These are phyloP conservation scores for Alternaria consortialis DNA, from an alignment of 2,329 filamentous ascomycete genomes.

Conservation along the genomic window DNA sequence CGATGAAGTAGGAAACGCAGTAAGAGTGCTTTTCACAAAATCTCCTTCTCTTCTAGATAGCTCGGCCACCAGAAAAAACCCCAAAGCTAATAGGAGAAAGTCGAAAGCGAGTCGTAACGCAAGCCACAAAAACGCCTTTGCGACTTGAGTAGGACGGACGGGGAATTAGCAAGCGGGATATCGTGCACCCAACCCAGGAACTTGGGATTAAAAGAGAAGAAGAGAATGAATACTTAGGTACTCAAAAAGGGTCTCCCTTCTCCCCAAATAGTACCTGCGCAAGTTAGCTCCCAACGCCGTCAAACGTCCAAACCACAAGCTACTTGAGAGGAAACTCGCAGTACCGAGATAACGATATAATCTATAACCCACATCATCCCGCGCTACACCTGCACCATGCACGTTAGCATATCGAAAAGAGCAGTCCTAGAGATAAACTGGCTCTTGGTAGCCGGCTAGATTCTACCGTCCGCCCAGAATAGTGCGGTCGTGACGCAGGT, in stretches of 20 bases:
- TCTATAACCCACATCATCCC: background rate
- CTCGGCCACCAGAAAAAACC: background rate
- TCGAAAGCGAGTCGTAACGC: conserved; percentile 2
- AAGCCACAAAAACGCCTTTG: conserved; percentile 6
- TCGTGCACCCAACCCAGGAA: background rate
- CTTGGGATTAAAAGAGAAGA: background rate
- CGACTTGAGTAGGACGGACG: background rate
- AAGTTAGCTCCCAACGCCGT: background rate
- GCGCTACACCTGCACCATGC: conserved; percentile 10
- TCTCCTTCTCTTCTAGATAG: background rate
- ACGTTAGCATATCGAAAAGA: conserved; percentile 12
- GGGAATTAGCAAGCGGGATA: background rate
- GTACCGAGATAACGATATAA: background rate
- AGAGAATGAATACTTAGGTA: background rate
- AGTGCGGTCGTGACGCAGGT: conserved; percentile 9
- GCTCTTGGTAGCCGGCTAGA: conserved; percentile 6
- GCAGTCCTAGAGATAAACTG: background rate
- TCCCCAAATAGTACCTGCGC: background rate
- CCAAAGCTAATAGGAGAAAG: background rate
- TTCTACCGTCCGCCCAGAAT: conserved; percentile 1
- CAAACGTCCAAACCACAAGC: background rate
- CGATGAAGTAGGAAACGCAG: background rate
- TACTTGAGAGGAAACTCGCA: background rate
- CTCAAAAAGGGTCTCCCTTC: background rate
- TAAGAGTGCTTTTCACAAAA: background rate